A percentile compares a stretch with the other conserved stretches of the same genome.
These are phyloP conservation scores for Monilinia polystroma DNA, from an alignment of 2,329 filamentous ascomycete genomes.

Conservation along the genomic window DNA sequence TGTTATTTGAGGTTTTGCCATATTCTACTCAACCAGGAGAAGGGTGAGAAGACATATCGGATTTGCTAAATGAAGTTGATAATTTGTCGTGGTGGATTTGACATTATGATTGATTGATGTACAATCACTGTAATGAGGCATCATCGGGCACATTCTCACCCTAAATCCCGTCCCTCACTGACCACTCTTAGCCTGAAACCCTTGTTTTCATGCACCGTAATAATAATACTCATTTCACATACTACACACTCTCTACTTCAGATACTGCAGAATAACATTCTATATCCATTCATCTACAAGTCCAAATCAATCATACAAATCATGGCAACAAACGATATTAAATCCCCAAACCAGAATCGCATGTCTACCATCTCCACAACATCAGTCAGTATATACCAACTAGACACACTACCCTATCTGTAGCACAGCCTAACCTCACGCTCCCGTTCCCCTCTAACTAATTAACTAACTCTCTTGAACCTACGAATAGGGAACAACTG, in stretches of 20 bases:
- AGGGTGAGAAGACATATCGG: not conserved
- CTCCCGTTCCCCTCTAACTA: slow-evolving; percentile 1
- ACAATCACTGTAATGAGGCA: not conserved
- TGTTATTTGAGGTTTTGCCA: slow-evolving; percentile 5
- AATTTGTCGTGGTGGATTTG: not conserved
- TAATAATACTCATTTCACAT: not conserved
- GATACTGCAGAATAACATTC: not conserved
- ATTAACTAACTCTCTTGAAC: not conserved
- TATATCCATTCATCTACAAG: not conserved
- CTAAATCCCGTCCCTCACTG: slow-evolving; percentile 7
- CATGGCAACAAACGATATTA: slow-evolving; percentile 27
- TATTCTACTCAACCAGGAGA: slow-evolving; percentile 11
- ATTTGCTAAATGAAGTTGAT: not conserved
- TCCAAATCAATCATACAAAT: not conserved
- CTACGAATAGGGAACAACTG: slow-evolving; percentile 29
- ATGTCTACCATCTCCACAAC: slow-evolving; percentile 28
- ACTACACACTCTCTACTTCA: not conserved
- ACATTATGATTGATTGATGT: not conserved
- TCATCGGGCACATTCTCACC: slow-evolving; percentile 8
- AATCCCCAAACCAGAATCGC: slow-evolving; percentile 30
- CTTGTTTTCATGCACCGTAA: slow-evolving; percentile 2
- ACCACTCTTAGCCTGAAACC: not conserved
- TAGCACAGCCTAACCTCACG: slow-evolving; percentile 13
- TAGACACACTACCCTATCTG: not conserved
- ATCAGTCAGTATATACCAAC: slow-evolving; percentile 25